phyloP scores from a whole-genome alignment of 345 rosid genomes.

The Citrus inodora region DNA sequence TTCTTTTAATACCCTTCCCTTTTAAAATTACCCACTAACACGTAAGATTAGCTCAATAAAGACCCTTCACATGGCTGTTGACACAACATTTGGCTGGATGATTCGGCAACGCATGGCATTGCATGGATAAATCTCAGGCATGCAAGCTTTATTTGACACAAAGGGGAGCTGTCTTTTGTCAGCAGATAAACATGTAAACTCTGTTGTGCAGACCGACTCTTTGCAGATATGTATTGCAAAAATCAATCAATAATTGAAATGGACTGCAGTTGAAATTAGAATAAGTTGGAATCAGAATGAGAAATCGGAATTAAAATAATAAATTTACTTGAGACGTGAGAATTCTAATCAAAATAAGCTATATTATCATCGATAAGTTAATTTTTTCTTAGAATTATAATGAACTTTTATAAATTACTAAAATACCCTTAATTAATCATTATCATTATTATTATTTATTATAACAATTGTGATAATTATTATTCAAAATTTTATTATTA shows the following conservation, averaged over 20 bases:
- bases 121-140: neutral
- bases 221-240: neutral
- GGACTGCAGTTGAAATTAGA: too few species aligned
- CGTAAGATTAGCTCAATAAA: neutral
- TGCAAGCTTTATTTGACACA: neutral
- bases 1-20: neutral
- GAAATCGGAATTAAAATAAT: rapidly evolving
- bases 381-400: too few species aligned
- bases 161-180: neutral
- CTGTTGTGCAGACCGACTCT: too few species aligned
- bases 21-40: neutral
- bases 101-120: neutral
- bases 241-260: too few species aligned
- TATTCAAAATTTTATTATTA: too few species aligned
- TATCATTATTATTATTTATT: too few species aligned
- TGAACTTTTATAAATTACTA: rapidly evolving
- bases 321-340: too few species aligned
- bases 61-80: neutral
- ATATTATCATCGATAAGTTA: rapidly evolving
- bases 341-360: too few species aligned
- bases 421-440: too few species aligned
- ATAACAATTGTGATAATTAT: too few species aligned
- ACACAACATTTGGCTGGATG: neutral
- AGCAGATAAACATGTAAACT: too few species aligned
- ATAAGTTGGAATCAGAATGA: rapidly evolving